phyloP scores from a whole-genome alignment of 2,329 filamentous ascomycete genomes.

The Aspergillus arachidicola region DNA sequence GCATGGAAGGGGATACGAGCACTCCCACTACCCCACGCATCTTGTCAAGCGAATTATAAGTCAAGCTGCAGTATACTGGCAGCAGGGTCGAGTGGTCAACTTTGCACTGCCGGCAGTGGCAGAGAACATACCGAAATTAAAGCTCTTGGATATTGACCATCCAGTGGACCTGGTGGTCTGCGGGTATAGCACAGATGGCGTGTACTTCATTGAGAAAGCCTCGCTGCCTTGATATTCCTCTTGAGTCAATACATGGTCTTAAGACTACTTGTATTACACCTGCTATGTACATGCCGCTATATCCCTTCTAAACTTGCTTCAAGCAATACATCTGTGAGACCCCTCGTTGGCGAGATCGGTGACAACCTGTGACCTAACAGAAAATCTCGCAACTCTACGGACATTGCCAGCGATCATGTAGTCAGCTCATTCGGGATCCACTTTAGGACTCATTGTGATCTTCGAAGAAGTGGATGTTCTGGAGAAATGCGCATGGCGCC shows the following conservation, averaged over 20 bases:
- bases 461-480: no score
- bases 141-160: conserved; percentile 14
- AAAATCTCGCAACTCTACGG: no score
- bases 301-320: no score
- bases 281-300: no score
- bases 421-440: no score
- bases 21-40: conserved; percentile 28
- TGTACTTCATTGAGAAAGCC: conserved; percentile 5
- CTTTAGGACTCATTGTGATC: no score
- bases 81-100: background rate
- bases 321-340: no score
- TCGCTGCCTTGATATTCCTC: background rate
- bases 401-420: no score
- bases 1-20: conserved; percentile 22
- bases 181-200: conserved; percentile 2
- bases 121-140: conserved; percentile 15
- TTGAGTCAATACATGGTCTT: no score
- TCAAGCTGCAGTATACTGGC: conserved; percentile 15
- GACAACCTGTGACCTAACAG: no score
- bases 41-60: conserved; percentile 24
- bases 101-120: conserved; percentile 12
- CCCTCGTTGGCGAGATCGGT: no score
- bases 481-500: background rate
- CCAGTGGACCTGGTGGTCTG: conserved; percentile 11
- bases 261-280: no score